Conservation (phyloP, 495 filamentous ascomycete species). For the Penicillium goetzii region DNA sequence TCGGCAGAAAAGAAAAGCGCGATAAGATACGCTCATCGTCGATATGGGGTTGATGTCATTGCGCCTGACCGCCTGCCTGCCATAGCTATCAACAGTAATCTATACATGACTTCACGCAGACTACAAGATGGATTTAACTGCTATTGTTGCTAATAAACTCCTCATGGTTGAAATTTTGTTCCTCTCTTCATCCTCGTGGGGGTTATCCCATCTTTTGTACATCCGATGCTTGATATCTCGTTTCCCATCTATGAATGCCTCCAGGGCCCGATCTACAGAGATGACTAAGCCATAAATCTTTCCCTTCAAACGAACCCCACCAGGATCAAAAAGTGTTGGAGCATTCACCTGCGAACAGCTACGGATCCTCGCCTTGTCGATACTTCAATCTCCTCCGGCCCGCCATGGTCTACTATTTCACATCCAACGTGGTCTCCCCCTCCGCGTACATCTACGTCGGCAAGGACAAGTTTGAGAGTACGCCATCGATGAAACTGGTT, state of each 20-base stretch:
- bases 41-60: slow-evolving; percentile 5
- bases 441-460: slow-evolving; percentile 89
- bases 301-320: neutral
- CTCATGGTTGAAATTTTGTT: neutral
- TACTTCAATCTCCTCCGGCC: slow-evolving; percentile 1
- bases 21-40: neutral
- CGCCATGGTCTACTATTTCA: slow-evolving; percentile 95
- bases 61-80: neutral
- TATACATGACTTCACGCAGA: neutral
- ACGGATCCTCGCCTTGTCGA: slow-evolving; percentile 1
- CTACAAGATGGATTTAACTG: neutral
- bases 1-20: slow-evolving; percentile 1
- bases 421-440: slow-evolving; percentile 75
- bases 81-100: neutral
- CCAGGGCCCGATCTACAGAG: neutral
- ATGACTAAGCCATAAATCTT: slow-evolving; percentile 15
- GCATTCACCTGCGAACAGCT: neutral
- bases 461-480: slow-evolving; percentile 99
- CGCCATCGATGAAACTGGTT: slow-evolving; percentile 29
- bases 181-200: too few species aligned
- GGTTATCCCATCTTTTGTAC: too few species aligned
- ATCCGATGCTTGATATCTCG: neutral
- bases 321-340: neutral
- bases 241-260: neutral
- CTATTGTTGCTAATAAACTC: neutral